phyloP scores from a whole-genome alignment of 129 eudicot genomes.

The Artemisia annua region DNA sequence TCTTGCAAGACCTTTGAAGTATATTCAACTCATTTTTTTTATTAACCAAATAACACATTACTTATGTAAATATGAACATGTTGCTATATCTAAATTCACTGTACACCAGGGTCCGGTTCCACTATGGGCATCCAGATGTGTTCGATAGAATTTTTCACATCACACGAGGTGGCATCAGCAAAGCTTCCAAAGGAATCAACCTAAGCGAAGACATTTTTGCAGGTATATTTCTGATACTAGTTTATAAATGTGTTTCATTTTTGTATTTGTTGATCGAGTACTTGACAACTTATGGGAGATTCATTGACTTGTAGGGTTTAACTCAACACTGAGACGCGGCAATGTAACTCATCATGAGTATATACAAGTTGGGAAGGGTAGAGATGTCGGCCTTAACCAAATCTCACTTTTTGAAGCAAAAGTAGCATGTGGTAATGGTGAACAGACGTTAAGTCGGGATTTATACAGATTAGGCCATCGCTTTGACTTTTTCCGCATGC shows the following conservation, averaged over 20 bases:
- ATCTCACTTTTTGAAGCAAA: constrained; percentile 69
- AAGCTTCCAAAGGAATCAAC: constrained; percentile 88
- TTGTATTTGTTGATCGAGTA: neutral
- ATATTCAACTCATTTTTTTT: neutral
- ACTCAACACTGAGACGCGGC: constrained; percentile 4
- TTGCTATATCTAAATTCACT: neutral
- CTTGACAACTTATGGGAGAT: neutral
- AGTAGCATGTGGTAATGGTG: constrained; percentile 92
- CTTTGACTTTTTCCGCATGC: constrained; percentile 82
- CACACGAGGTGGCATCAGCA: constrained; percentile 90
- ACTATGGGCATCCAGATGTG: constrained; percentile 97
- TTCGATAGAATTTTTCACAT: constrained; percentile 88
- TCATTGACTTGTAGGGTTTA: constrained; percentile 1
- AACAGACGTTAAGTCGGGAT: constrained; percentile 88
- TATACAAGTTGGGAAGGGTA: constrained; percentile 17
- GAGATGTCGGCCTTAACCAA: constrained; percentile 18
- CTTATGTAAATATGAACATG: neutral
- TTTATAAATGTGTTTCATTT: neutral
- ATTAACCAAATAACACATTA: neutral
- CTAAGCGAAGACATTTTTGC: constrained; percentile 95
- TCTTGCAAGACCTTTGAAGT: constrained; percentile 89
- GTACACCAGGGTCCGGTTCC: constrained; percentile 81
- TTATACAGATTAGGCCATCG: constrained; percentile 44
- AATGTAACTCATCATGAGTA: constrained; percentile 17
- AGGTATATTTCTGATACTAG: constrained; percentile 41